Conservation (phyloP, 1,284 basidiomycete genomes). For the Lignosus rhinocerotis region DNA sequence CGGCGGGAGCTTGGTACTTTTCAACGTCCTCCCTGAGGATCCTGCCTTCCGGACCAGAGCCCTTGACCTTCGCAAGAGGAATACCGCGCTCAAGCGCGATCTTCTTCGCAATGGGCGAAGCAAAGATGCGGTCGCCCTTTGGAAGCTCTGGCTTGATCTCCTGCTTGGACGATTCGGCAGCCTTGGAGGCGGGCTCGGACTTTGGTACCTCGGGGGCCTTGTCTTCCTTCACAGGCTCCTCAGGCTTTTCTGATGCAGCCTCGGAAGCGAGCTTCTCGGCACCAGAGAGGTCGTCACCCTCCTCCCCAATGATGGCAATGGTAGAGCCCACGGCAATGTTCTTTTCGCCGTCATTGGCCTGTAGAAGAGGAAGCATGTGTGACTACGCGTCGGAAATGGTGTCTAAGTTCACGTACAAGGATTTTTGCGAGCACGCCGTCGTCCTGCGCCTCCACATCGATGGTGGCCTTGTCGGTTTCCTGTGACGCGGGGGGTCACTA, state of each 20-base stretch:
- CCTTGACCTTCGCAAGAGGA: constrained; percentile 90
- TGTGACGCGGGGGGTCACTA: constrained; percentile 34
- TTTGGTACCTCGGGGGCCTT: constrained; percentile 45
- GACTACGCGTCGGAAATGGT: background rate
- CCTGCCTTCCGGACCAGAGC: constrained; percentile 91
- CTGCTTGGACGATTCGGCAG: constrained; percentile 26
- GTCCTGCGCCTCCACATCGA: constrained; percentile 98
- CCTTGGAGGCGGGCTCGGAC: constrained; percentile 32
- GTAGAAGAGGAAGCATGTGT: background rate
- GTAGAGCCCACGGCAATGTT: constrained; percentile 81
- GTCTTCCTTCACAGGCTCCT: constrained; percentile 37
- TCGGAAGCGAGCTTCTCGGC: constrained; percentile 79
- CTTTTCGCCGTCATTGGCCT: constrained; percentile 87
- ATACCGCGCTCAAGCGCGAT: constrained; percentile 95
- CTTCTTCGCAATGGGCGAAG: constrained; percentile 94
- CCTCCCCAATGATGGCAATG: constrained; percentile 91
- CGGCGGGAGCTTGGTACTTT: constrained; percentile 69
- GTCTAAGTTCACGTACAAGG: constrained; percentile 49
- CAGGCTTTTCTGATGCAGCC: constrained; percentile 44
- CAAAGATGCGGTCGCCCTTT: constrained; percentile 84
- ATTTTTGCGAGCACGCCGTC: constrained; percentile 96
- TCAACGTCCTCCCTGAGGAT: constrained; percentile 96
- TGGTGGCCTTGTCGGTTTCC: constrained; percentile 99
- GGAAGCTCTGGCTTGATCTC: constrained; percentile 57
- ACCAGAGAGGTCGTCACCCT: constrained; percentile 89